A percentile compares a stretch with the other conserved stretches of the same genome.
Conservation (phyloP, 192 early-diverging fungal species). For the Backusella mclennaniae region DNA sequence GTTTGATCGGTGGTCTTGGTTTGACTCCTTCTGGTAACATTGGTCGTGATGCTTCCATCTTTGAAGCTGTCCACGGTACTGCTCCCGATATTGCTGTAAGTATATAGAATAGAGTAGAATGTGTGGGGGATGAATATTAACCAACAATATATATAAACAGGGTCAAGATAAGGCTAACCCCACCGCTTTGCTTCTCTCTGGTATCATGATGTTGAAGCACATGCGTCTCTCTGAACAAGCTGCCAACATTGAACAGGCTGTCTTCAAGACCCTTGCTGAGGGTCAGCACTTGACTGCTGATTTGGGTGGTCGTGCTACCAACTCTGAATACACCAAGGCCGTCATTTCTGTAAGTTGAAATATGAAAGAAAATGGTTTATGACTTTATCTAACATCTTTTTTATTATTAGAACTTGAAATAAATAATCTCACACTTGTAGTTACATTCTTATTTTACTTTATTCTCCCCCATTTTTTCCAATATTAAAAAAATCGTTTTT, state of each 20-base stretch:
- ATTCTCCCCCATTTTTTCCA: background rate
- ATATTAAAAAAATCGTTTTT: conserved; percentile 5
- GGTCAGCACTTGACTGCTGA: conserved; percentile 88
- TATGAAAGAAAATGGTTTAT: background rate
- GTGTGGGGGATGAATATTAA: background rate
- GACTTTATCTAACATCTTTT: background rate
- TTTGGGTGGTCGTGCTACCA: conserved; percentile 84
- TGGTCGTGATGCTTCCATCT: conserved; percentile 96
- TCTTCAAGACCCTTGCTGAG: conserved; percentile 93
- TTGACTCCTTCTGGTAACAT: conserved; percentile 99
- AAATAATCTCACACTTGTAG: background rate
- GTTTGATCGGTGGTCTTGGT: conserved; percentile 97
- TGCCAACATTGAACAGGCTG: conserved; percentile 84
- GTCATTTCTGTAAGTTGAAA: conserved; percentile 61
- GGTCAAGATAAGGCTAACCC: conserved; percentile 86
- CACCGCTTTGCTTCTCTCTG: conserved; percentile 90
- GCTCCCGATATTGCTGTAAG: conserved; percentile 95
- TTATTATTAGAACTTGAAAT: background rate
- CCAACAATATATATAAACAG: background rate
- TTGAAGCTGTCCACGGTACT: conserved; percentile 93
- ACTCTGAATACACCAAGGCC: conserved; percentile 80
- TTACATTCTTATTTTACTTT: background rate
- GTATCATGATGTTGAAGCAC: conserved; percentile 98
- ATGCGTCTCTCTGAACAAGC: conserved; percentile 84
- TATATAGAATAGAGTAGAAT: conserved; percentile 6